Base-by-base conservation (phyloP, 1,284 basidiomycete species). In the Moesziomyces sp. region DNA sequence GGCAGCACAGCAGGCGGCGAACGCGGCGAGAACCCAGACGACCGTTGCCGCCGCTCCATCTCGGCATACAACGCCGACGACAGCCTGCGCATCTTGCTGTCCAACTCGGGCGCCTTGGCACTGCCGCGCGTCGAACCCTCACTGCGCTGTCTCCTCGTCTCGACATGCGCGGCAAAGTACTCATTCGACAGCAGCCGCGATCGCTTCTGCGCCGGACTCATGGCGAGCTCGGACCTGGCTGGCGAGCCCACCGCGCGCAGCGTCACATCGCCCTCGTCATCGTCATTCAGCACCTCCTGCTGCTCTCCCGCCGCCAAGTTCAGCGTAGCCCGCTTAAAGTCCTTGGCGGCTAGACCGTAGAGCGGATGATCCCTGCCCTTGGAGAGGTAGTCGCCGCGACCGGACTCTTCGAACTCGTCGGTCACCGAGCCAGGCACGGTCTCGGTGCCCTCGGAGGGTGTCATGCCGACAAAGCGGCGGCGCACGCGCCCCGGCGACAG, bases 391-490 rank as follows among this genome's bases (percentile, higher is more conserved):
- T 71, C 66, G 9, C 59, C 59, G 5, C 50, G 30, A n/a, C 63
- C 67, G 18, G 23, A 16, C 24, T 70, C 61, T 21, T 74, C 71
- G 21, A 74, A 44, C 19, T 74, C 65, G 55, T 52, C 61, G 6
- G 65, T 58, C 5, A 74, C 65, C n/a, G 60, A 64, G 19, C 71
- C 71, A 9, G 71, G 71, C 19, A 74, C 62, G 3, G 71, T 74
- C 44, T 74, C 71, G 5, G 65, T 74, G 14, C 71, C 71, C 43
- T 74, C 71, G 1, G 71, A 74, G 0, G 71, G 71, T 4, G 71
- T 69, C 35, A 65, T 46, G 8, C 54, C 30, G 5, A 63, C 44
- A 40, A 60, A 54, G 5, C 65, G 52, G 26, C 58, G 53, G 35
- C 55, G 56, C 35, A 65, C 35, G 9, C 50, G 48, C 7, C 54